A percentile compares a stretch with the other conserved stretches of the same genome.
Evolutionary conservation across 768 basidiomycete genomes (phyloP).

Genomic region (Leucogyrophana mollusca): DNA sequence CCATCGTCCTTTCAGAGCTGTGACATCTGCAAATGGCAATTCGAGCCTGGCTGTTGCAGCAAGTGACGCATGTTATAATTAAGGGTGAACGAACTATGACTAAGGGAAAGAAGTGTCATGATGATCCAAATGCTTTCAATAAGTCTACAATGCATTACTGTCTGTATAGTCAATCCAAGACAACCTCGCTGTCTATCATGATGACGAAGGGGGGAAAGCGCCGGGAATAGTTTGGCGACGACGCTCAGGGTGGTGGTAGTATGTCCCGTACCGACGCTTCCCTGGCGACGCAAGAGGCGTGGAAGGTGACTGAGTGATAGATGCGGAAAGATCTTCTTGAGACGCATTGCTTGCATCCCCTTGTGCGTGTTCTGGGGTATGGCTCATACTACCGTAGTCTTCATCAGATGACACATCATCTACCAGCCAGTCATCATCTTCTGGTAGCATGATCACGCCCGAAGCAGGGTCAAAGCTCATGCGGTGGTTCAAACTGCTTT

Average conservation of each 20-base stretch:
- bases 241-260: constrained; percentile 84
- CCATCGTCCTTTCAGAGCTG: no score
- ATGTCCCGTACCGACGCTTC: constrained; percentile 68
- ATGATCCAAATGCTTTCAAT: no score
- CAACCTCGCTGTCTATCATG: constrained; percentile 6
- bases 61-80: no score
- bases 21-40: no score
- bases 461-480: constrained; percentile 84
- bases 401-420: constrained; percentile 49
- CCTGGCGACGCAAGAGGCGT: constrained; percentile 36
- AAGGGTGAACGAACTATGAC: no score
- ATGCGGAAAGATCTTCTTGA: constrained; percentile 21
- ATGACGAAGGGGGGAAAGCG: constrained; percentile 40
- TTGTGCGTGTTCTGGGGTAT: constrained; percentile 23
- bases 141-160: no score
- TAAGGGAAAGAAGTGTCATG: no score
- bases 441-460: constrained; percentile 87
- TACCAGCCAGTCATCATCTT: constrained; percentile 64
- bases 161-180: no score
- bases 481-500: constrained; percentile 46
- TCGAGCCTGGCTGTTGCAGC: no score
- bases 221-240: constrained; percentile 54
- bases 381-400: constrained; percentile 34
- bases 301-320: constrained; percentile 10
- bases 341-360: constrained; percentile 9